Evolutionary conservation across 23 red algal species (phyloP).

Genomic region (Gracilaria gracilis): DNA sequence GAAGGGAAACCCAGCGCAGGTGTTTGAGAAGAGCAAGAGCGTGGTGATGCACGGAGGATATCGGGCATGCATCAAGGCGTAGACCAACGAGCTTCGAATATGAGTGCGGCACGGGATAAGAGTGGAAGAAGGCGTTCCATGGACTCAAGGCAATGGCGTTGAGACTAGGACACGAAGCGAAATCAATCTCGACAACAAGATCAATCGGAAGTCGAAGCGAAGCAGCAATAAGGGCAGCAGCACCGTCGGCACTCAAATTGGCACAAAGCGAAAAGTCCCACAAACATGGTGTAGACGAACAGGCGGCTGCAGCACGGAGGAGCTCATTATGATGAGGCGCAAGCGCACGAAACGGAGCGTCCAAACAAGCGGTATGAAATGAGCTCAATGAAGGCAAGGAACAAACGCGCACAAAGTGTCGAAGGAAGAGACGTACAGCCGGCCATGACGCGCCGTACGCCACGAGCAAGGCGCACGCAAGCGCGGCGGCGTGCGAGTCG

Average conservation of each 20-base stretch:
- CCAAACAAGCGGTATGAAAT: background rate
- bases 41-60: slow-evolving; percentile 3
- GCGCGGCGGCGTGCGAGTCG: slow-evolving; percentile 51
- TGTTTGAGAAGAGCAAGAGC: slow-evolving; percentile 36
- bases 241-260: slow-evolving; percentile 22
- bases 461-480: slow-evolving; percentile 39
- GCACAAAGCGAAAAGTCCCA: slow-evolving; percentile 54
- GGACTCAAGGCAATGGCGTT: slow-evolving; percentile 26
- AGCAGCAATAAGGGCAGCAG: slow-evolving; percentile 35
- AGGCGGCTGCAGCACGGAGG: background rate
- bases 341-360: background rate
- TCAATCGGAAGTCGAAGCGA: slow-evolving; percentile 27
- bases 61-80: slow-evolving; percentile 26
- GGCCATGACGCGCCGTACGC: slow-evolving; percentile 28
- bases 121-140: slow-evolving; percentile 23
- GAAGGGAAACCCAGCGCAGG: slow-evolving; percentile 68
- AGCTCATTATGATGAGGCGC: background rate
- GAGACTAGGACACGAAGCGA: slow-evolving; percentile 27
- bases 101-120: background rate
- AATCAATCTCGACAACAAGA: slow-evolving; percentile 15
- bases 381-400: background rate
- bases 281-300: background rate
- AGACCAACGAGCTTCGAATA: slow-evolving; percentile 14
- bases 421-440: slow-evolving; percentile 30
- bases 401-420: slow-evolving; percentile 12